phyloP scores from a whole-genome alignment of 352 stramenopile species.

The Blastocystis sp. region DNA sequence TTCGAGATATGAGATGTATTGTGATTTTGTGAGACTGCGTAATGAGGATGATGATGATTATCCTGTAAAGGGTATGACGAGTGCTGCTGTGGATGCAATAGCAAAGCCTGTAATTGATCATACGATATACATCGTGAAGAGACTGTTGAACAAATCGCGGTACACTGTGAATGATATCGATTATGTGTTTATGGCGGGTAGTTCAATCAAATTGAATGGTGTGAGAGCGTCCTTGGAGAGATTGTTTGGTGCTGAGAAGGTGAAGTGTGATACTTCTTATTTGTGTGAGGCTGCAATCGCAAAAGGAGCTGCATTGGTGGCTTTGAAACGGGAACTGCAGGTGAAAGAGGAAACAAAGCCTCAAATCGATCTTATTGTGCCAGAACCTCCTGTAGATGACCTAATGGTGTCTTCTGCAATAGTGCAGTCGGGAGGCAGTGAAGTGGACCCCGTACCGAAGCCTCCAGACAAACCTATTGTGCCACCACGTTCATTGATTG shows the following conservation, averaged over 20 bases:
- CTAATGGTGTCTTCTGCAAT: no score
- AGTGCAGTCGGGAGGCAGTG: no score
- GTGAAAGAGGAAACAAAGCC: not conserved
- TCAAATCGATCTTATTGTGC: no score
- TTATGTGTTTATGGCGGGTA: conserved; percentile 58
- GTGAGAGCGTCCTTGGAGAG: not conserved
- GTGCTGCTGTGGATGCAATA: not conserved
- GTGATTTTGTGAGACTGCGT: not conserved
- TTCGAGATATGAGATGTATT: not conserved
- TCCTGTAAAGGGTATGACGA: no score
- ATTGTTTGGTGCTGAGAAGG: conserved; percentile 2
- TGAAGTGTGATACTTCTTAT: not conserved
- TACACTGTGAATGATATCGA: not conserved
- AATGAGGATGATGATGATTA: not conserved
- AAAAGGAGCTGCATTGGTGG: not conserved
- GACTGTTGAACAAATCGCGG: not conserved
- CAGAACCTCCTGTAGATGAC: no score
- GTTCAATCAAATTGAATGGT: not conserved
- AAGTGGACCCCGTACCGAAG: no score
- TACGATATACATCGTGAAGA: not conserved
- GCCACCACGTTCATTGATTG: no score
- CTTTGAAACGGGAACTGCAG: not conserved
- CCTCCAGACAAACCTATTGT: no score
- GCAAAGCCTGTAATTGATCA: not conserved
- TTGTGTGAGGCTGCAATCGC: conserved; percentile 15